Percentiles rank a stretch among this genome's conserved stretches.
phyloP scores from a whole-genome alignment of 805 yeast genomes.

The Kazachstania taianensis region DNA sequence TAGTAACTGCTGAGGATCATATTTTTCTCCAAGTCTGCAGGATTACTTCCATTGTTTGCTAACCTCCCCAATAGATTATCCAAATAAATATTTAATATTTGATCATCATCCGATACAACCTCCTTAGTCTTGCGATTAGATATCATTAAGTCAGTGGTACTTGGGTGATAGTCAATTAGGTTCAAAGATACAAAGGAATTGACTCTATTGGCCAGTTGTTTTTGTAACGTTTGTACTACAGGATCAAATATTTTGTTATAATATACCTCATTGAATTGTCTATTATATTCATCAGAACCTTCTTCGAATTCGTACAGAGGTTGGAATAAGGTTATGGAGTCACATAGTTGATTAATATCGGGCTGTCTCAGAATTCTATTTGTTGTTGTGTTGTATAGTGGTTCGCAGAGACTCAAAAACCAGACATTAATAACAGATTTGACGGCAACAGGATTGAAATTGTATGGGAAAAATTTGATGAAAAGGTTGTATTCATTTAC shows the following conservation, averaged over 20 bases:
- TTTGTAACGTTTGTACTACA: slow-evolving; percentile 65
- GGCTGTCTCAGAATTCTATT: slow-evolving; percentile 59
- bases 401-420: slow-evolving; percentile 60
- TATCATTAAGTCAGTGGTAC: slow-evolving; percentile 55
- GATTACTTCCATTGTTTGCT: not conserved
- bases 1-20: slow-evolving; percentile 34
- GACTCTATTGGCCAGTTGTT: slow-evolving; percentile 68
- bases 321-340: slow-evolving; percentile 58
- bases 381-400: slow-evolving; percentile 63
- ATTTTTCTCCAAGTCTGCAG: not conserved
- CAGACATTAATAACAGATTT: slow-evolving; percentile 38
- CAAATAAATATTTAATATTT: slow-evolving; percentile 7
- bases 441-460: slow-evolving; percentile 18
- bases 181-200: slow-evolving; percentile 63
- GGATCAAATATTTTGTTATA: slow-evolving; percentile 59
- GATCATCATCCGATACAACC: slow-evolving; percentile 15
- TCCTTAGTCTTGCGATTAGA: slow-evolving; percentile 33
- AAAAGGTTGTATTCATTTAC: slow-evolving; percentile 55
- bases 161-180: slow-evolving; percentile 56
- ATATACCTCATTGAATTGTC: slow-evolving; percentile 30
- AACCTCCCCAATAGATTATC: slow-evolving; percentile 1
- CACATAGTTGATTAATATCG: slow-evolving; percentile 60
- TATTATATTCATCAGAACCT: slow-evolving; percentile 21
- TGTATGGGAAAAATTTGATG: slow-evolving; percentile 37
- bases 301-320: slow-evolving; percentile 59